Evolutionary conservation across 2,329 filamentous ascomycete species (phyloP), one percentile per base, ranked within the genome.

Genomic region (Westerdykella aurantiaca): DNA sequence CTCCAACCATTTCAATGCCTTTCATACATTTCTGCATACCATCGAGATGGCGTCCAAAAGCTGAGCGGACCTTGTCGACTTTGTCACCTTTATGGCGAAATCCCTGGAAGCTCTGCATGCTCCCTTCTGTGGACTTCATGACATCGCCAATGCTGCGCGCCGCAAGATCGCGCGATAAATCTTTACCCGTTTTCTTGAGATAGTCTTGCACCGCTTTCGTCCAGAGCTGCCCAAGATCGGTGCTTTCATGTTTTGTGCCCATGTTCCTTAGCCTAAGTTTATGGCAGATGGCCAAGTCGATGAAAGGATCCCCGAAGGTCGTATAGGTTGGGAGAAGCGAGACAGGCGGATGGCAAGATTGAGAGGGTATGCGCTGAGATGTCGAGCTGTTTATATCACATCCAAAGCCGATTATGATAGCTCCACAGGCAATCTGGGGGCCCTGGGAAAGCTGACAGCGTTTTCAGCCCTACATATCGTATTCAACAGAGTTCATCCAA

Each of bases 221-320:
- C 51, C 51, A 54, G 14, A 56, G 37, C 18, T 34, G 17, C 13
- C 42, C 49, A 16, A 51, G 45, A 39, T 56, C 53, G 10, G 50
- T 48, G 21, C 41, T 42, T 25, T 47, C 33, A 29, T 29, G 7
- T 29, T 29, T 29, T 29, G 25, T 12, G 25, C 9, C 25, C 25
- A 29, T 29, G 18, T 21, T 21, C 4, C 18, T 3, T 6, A 21
- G 18, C 18, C 18, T 21, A 21, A 21, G 18, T 21, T 21, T 6
- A 6, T 6, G 18, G 18, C 18, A 21, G 18, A 21, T 6, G 18
- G 3, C 6, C 18, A 3, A 21, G 18, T 21, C 18, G 18, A 21
- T 21, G 18, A 21, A 21, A 29, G 9, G 10, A 2, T 29, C 11
- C 4, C 25, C n/a, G n/a, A n/a, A n/a, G n/a, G n/a, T n/a, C n/a